These are phyloP conservation scores for Trichoderma brevicompactum DNA, from an alignment of 2,329 filamentous ascomycete species.

Conservation along the genomic window DNA sequence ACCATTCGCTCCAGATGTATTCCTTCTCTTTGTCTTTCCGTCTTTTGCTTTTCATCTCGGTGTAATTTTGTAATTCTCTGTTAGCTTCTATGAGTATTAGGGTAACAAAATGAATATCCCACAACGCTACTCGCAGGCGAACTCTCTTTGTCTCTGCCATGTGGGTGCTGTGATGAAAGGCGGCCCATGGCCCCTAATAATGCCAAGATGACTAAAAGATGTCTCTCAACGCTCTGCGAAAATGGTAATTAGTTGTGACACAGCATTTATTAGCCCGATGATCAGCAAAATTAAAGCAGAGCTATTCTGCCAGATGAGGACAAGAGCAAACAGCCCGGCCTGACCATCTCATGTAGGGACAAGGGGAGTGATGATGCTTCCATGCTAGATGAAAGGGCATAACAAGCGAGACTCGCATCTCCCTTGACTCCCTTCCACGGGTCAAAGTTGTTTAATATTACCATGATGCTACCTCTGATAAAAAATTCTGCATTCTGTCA, in stretches of 20 bases:
- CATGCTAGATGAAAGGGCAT: background rate
- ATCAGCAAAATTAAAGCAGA: background rate
- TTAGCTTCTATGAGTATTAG: background rate
- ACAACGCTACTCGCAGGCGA: background rate
- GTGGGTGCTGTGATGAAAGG: background rate
- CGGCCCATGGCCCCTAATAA: background rate
- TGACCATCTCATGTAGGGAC: background rate
- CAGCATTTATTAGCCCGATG: slow-evolving; percentile 7
- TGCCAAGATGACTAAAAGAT: slow-evolving; percentile 2
- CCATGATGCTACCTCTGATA: background rate
- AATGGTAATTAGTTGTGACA: background rate
- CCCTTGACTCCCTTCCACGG: background rate
- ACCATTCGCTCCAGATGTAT: too few relatives aligned
- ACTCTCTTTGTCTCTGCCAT: background rate
- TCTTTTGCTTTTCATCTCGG: background rate
- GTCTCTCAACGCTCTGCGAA: slow-evolving; percentile 5
- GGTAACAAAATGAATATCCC: background rate
- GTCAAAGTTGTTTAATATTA: too few relatives aligned
- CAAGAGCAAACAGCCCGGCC: background rate
- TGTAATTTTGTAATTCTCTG: background rate
- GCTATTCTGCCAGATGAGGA: background rate
- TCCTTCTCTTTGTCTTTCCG: too few relatives aligned
- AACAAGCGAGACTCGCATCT: background rate
- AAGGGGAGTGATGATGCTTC: background rate
- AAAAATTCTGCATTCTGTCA: background rate